Evolutionary conservation across 768 basidiomycete species (phyloP), one percentile per base, ranked within the genome.

Genomic region (Sistotremastrum niveocremeum): DNA sequence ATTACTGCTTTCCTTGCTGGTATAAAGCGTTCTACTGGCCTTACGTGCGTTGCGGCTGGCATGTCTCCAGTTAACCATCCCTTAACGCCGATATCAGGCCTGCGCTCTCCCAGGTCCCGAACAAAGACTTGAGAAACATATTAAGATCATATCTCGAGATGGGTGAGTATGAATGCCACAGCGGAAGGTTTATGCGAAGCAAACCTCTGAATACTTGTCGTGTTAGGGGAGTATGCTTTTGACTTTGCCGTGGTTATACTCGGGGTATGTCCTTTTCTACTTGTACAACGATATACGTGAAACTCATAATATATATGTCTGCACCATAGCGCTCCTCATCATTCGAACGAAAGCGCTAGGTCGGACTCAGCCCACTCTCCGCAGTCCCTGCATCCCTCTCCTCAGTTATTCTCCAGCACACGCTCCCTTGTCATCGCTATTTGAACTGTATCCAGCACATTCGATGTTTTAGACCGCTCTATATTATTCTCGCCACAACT

Each of bases 181-280:
- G 20, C 20, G 20, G 20, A 20, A 20, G 20, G 20, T 20, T 20
- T 20, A 20, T 20, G 20, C 20, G 20, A 20, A 20, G 20, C 37
- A 2, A 33, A 45, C 35, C 54, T 6, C 39, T 56, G 54, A 38
- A 57, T 34, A 12, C 34, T 29, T n/a, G 28, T 42, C 37, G 39
- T 53, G 28, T 29, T 58, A 86, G 85, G 86, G 41, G 87, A 91
- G 65, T 90, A 90, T 56, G 65, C 71, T 4, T 89, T 86, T 55
- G 88, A 91, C 64, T 86, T 91, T 56, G 82, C 84, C 7, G 75
- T 89, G 6, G 88, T 91, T 30, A 57, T 90, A 43, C 72, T 84
- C 39, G 86, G 88, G 60, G 87, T 90, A 62, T 45, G 81, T 67
- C 5, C 34, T 41, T 40, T 30, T 38, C 12, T 20, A 20, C 20